Evolutionary conservation across 495 filamentous ascomycete genomes (phyloP), one percentile per base, ranked within the genome.

Genomic region (Cryomyces minteri): DNA sequence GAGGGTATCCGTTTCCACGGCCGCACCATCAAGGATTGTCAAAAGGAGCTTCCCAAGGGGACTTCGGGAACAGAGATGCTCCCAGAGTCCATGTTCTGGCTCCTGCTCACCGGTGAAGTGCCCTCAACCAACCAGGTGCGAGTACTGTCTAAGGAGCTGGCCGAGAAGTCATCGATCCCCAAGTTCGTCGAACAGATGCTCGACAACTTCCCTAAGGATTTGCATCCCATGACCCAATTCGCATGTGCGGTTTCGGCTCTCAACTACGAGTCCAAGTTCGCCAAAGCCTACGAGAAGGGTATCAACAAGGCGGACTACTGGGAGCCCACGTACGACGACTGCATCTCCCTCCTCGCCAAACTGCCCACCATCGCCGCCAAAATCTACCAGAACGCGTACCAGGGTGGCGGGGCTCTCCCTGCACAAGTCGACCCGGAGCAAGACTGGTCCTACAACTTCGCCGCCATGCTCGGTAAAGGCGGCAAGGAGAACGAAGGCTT

Each of bases 61-160:
- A 83, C 74, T 45, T 75, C 81, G 3, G 90, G 90, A 47, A 90
- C 84, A n/a, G 88, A 98, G 68, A 96, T 96, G 92, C 79, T 98
- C 3, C 90, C 90, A 34, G 90, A 98, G 64, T 79, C 87, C 58
- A 96, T 98, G 90, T 98, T 98, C 73, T 98, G 90, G 90, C 80
- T 98, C 29, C 79, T 98, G 11, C 66, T 98, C 48, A 98, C 90
- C 6, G 92, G 90, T 47, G 71, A 88, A 62, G 83, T 98, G 28
- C 90, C 90, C 7, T 82, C 81, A 3, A 80, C 78, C 28, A 60
- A 62, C 33, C 90, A 98, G 62, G 73, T 86, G 43, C 84, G 90
- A 53, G 65, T 66, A 39, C 76, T 98, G 51, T 90, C 83, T 37
- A 71, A 77, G 37, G 82, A 93, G 60, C 72, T 95, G 28, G 90